Percentiles rank a stretch among this genome's conserved stretches.
These are phyloP conservation scores for Teratosphaeria gauchensis DNA, from an alignment of 2,329 filamentous ascomycete species.

Conservation along the genomic window DNA sequence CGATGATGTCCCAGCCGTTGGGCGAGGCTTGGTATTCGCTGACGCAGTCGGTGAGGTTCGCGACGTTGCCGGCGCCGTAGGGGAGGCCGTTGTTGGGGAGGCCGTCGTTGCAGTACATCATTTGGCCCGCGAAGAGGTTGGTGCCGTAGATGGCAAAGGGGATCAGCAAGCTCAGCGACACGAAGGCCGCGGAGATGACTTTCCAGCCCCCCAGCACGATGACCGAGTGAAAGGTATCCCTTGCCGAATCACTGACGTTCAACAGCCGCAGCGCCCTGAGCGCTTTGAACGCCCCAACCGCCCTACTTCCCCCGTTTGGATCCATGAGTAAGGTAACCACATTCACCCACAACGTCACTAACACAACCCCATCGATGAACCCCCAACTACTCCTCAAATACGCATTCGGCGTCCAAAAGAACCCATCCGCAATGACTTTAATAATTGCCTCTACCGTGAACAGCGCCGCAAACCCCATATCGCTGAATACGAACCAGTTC, in stretches of 20 bases:
- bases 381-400: conserved; percentile 97
- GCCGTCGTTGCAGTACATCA: conserved; percentile 69
- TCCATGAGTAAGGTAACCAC: conserved; percentile 73
- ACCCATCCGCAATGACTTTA: conserved; percentile 90
- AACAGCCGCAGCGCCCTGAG: conserved; percentile 81
- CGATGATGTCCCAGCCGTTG: conserved; percentile 74
- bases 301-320: conserved; percentile 75
- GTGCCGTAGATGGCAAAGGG: conserved; percentile 94
- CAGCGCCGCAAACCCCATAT: conserved; percentile 76
- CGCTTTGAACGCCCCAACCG: conserved; percentile 94
- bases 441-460: conserved; percentile 81
- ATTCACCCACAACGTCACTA: conserved; percentile 92
- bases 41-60: conserved; percentile 63
- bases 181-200: conserved; percentile 81
- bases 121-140: conserved; percentile 79
- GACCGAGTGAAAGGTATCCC: conserved; percentile 92
- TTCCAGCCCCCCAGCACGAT: conserved; percentile 94
- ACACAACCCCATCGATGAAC: conserved; percentile 82
- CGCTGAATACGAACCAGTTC: conserved; percentile 94
- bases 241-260: conserved; percentile 91
- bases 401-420: conserved; percentile 94
- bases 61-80: conserved; percentile 33
- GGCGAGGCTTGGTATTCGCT: conserved; percentile 71
- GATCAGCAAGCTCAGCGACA: conserved; percentile 86
- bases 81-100: conserved; percentile 12